Percentiles rank a stretch among this genome's conserved stretches.
phyloP scores from a whole-genome alignment of 2,329 filamentous ascomycete genomes.

The Microdochium nivale region DNA sequence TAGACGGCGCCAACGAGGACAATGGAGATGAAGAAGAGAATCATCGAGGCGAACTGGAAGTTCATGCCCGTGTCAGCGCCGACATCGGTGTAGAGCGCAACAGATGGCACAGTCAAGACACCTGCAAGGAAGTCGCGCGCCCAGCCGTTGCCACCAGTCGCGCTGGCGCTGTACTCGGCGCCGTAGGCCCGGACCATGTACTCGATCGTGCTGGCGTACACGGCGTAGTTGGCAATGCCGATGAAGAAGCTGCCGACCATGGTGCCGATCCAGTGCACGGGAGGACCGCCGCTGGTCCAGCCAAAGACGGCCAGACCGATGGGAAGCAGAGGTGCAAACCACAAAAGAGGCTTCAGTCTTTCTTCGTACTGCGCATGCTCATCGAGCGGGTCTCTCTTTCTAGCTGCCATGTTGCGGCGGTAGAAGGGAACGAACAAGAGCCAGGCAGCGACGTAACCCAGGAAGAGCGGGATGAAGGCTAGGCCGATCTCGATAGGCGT shows the following conservation, averaged over 20 bases:
- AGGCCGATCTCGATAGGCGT: conserved; percentile 46
- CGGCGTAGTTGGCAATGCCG: conserved; percentile 65
- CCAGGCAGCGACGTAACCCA: conserved; percentile 59
- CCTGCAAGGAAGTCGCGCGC: conserved; percentile 66
- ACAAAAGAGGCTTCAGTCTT: conserved; percentile 57
- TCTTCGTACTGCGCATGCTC: conserved; percentile 60
- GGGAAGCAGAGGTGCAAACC: conserved; percentile 48
- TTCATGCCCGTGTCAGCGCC: conserved; percentile 33
- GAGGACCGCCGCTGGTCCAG: conserved; percentile 56
- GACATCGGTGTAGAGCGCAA: conserved; percentile 55
- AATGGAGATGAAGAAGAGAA: conserved; percentile 54
- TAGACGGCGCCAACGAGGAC: conserved; percentile 56
- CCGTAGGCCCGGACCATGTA: conserved; percentile 73
- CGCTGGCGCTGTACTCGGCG: conserved; percentile 58
- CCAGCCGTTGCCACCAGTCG: conserved; percentile 69
- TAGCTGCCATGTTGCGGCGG: conserved; percentile 41
- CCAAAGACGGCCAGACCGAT: conserved; percentile 65
- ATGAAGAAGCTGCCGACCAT: conserved; percentile 58
- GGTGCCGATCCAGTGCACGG: conserved; percentile 59
- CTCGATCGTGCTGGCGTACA: conserved; percentile 71
- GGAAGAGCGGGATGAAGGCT: conserved; percentile 55
- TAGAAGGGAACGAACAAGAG: conserved; percentile 49
- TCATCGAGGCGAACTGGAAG: conserved; percentile 53
- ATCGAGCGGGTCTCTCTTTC: conserved; percentile 38
- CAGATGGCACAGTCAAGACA: conserved; percentile 59